phyloP scores from a whole-genome alignment of 2,329 filamentous ascomycete genomes.

The Colletotrichum caudatum region DNA sequence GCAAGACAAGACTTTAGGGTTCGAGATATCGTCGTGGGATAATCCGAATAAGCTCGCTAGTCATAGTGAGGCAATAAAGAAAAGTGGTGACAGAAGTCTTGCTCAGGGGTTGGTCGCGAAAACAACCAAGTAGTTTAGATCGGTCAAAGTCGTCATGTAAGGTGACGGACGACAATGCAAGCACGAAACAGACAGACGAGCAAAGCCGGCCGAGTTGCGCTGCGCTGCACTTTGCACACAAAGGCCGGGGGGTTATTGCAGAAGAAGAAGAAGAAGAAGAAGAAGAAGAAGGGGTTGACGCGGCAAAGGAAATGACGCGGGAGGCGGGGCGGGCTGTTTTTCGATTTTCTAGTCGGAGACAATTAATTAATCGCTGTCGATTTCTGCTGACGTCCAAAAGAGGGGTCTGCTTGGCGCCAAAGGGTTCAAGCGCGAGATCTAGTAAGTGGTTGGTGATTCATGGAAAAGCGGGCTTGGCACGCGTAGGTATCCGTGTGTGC shows the following conservation, averaged over 20 bases:
- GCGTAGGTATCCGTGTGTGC: slow-evolving; percentile 7
- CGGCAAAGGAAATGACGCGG: slow-evolving; percentile 7
- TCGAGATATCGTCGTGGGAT: slow-evolving; percentile 37
- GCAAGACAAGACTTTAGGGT: slow-evolving; percentile 18
- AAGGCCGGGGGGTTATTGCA: background rate
- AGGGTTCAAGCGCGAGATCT: slow-evolving; percentile 10
- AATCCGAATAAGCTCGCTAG: slow-evolving; percentile 25
- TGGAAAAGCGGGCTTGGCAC: slow-evolving; percentile 3
- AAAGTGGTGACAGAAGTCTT: background rate
- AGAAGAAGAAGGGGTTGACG: background rate
- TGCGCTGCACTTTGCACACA: background rate
- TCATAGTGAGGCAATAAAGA: slow-evolving; percentile 28
- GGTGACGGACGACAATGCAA: background rate
- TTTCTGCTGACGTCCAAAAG: slow-evolving; percentile 10
- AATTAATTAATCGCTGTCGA: background rate
- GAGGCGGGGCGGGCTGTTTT: slow-evolving; percentile 17
- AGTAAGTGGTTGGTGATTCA: slow-evolving; percentile 30
- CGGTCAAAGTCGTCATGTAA: background rate
- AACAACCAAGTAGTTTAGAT: background rate
- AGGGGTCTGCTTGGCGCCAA: slow-evolving; percentile 1
- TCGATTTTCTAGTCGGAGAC: slow-evolving; percentile 3
- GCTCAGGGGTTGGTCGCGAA: background rate
- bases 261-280: background rate
- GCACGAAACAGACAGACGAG: background rate
- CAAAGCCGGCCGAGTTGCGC: background rate